Evolutionary conservation across 768 basidiomycete genomes (phyloP).

Genomic region (Suillus subluteus): DNA sequence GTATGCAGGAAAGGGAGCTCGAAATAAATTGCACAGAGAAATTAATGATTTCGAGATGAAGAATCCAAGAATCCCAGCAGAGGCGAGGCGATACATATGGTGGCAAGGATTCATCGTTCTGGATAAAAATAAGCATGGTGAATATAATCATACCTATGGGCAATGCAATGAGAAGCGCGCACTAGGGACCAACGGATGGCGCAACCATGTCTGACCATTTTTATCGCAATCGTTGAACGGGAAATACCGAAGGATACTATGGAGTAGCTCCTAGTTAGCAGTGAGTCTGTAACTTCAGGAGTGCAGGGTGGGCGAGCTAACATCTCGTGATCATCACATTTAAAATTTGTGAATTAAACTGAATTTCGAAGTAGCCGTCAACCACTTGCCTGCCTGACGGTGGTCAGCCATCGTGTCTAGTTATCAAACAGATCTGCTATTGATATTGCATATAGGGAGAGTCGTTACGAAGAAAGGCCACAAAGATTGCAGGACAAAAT

Average conservation of each 20-base stretch:
- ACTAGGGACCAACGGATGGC: not conserved
- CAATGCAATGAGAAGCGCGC: not conserved
- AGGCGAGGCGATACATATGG: not conserved
- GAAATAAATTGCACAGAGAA: not conserved
- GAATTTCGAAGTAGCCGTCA: no score
- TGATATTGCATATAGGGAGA: not conserved
- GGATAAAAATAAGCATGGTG: not conserved
- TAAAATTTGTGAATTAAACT: no score
- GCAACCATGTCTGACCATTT: not conserved
- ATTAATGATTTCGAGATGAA: not conserved
- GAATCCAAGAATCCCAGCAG: not conserved
- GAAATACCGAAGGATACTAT: not conserved
- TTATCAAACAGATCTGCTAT: not conserved
- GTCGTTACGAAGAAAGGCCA: not conserved
- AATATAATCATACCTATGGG: not conserved
- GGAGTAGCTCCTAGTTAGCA: no score
- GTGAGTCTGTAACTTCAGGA: no score
- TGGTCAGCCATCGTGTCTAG: not conserved
- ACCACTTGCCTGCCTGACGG: not conserved
- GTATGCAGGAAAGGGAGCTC: not conserved
- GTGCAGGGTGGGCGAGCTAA: not conserved
- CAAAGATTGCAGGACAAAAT: not conserved
- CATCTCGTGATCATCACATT: not conserved
- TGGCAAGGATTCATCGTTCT: not conserved
- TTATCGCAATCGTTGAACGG: not conserved